Base-by-base conservation (phyloP, 306 rosid species). In the Pyrus betulifolia region DNA sequence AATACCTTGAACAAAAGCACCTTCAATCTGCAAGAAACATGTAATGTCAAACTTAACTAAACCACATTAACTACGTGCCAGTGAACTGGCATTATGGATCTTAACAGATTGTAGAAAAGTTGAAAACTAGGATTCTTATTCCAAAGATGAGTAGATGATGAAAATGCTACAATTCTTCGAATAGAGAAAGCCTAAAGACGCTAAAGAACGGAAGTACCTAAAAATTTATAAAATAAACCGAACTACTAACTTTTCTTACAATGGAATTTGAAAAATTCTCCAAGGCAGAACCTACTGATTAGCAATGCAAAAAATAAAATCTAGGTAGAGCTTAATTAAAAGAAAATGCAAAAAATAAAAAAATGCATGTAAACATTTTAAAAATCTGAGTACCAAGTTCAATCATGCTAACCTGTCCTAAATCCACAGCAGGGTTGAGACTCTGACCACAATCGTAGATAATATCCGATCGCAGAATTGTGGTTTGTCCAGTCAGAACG, bases 401-500 rank as follows among this genome's bases (percentile, higher is more conserved):
- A 58, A 52, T 42, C 60, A 14, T 23, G 62, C 64, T 72, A 57
- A 92, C 98, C 95, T 94, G 98, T 87, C 98, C 98, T 82, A 95
- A 85, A 88, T 95, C 97, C 72, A 95, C 96, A 19, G 96, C 97
- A 62, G 97, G 98, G 86, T 95, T 95, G 82, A 95, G 98, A 86
- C 93, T 88, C 85, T 88, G 96, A 74, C 97, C 98, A 77, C 97
- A 95, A 79, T 95, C 98, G 74, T 92, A 95, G 81, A 95, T 70
- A 52, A 95, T 89, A 85, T 95, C 97, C 4, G 92, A 76, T 82
- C 80, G 95, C 78, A 92, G 82, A 79, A 92, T 76, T 64, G 79
- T 86, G 78, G 97, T 92, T 85, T 82, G 92, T 72, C 98, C 98
- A 0, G 89, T 92, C 76, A 92, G 84, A 84, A 95, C 84, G 85